Evolutionary conservation across 2,329 filamentous ascomycete genomes (phyloP), one percentile per base, ranked within the genome.

Genomic region (Lachnum nothofagi): DNA sequence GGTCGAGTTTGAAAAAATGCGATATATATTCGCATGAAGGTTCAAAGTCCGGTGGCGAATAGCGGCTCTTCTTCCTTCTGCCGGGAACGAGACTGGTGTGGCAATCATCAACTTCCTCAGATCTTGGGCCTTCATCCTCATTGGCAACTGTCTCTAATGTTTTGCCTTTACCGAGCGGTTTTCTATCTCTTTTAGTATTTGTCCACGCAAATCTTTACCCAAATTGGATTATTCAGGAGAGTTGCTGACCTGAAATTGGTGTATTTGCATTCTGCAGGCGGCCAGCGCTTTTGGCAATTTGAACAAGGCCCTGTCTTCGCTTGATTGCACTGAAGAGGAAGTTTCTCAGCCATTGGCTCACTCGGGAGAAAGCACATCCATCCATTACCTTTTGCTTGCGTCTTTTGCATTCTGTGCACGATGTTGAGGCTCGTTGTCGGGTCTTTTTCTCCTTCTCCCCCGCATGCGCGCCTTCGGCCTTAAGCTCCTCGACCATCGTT

Each of bases 291-390:
- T 19, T 52, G 43, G 42, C 59, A 60, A 34, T 62, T 59, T 47
- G 58, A 55, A 46, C 58, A 62, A 17, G 57, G 57, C 27, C 53
- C 46, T 37, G 58, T 57, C 53, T 51, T 57, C 19, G 56, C 54
- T 46, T 61, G 57, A 48, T 59, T 60, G 35, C 59, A 61, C 57
- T 59, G 40, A 9, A 49, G 29, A 23, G 16, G 39, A 4, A 49
- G 22, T 7, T 6, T 29, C 42, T 48, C 45, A 57, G 48, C 24
- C 48, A 40, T 38, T 23, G 34, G 49, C 29, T 17, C 16, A 22
- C 34, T 41, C 22, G 25, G 19, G 31, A 22, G 27, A 27, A 38
- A n/a, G 20, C 19, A 38, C 14, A 38, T 5, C 44, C 35, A 47
- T 23, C 34, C 44, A 47, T 20, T 57, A 60, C 57, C 53, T 56